phyloP scores from a whole-genome alignment of 176 grass and related monocot species.

The Juncus inflexus region DNA sequence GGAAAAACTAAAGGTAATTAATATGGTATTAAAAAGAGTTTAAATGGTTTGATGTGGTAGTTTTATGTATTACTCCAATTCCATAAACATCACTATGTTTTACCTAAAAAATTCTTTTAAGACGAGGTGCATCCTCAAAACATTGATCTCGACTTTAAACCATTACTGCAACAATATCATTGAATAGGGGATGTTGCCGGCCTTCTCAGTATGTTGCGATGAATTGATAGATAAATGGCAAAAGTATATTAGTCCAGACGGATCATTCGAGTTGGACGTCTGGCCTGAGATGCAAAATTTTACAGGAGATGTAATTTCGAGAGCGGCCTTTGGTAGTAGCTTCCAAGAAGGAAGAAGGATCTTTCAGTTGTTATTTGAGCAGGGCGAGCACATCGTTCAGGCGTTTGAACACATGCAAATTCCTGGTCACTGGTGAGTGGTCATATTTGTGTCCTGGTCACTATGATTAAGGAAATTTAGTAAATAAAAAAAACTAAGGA shows the following conservation, averaged over 20 bases:
- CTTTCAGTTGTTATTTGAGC: constrained; percentile 59
- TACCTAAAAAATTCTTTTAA: too few species aligned
- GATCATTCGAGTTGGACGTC: constrained; percentile 48
- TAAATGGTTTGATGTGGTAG: background rate
- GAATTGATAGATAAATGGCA: constrained; percentile 76
- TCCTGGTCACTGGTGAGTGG: constrained; percentile 48
- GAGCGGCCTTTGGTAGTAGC: constrained; percentile 76
- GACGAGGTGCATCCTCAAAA: background rate
- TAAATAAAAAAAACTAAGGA: background rate
- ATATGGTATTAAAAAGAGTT: background rate
- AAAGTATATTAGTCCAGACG: constrained; percentile 21
- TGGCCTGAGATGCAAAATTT: constrained; percentile 70
- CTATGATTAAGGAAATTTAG: background rate
- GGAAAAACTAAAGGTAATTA: constrained; percentile 66
- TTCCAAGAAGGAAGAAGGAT: constrained; percentile 65
- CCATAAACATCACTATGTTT: constrained; percentile 1
- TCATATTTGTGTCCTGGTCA: constrained; percentile 1
- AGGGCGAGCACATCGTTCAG: constrained; percentile 33
- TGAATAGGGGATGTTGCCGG: constrained; percentile 55
- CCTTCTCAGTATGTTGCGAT: constrained; percentile 50
- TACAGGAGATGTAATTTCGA: constrained; percentile 76
- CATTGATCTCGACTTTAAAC: constrained; percentile 5
- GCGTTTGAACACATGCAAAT: constrained; percentile 39
- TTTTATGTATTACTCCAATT: background rate
- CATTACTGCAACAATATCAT: background rate